These are phyloP conservation scores for Dissophora globulifera DNA, from an alignment of 192 early-diverging fungal genomes.

Conservation along the genomic window DNA sequence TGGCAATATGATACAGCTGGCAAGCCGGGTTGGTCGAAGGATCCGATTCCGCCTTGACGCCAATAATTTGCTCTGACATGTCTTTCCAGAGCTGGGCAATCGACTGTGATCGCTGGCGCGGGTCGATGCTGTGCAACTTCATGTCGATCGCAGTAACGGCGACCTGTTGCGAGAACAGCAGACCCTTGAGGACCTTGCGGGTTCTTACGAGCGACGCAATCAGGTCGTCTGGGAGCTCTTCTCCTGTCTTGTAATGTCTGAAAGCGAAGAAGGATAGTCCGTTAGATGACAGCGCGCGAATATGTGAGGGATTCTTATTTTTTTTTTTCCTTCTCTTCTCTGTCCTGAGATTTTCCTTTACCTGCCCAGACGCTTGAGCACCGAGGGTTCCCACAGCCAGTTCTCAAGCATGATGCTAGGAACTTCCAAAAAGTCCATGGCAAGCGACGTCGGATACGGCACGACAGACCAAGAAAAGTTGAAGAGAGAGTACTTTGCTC, in stretches of 20 bases:
- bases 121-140: slow-evolving; percentile 73
- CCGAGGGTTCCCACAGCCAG: slow-evolving; percentile 75
- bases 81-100: slow-evolving; percentile 55
- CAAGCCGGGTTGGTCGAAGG: slow-evolving; percentile 22
- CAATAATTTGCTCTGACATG: slow-evolving; percentile 54
- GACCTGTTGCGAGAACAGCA: slow-evolving; percentile 79
- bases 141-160: slow-evolving; percentile 85
- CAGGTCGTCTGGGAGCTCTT: slow-evolving; percentile 77
- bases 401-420: slow-evolving; percentile 94
- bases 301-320: too few species aligned
- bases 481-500: slow-evolving; percentile 65
- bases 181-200: slow-evolving; percentile 80
- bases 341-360: too few species aligned
- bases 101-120: slow-evolving; percentile 38
- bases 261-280: too few species aligned
- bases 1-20: slow-evolving; percentile 49
- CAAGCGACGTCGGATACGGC: slow-evolving; percentile 81
- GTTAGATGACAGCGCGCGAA: too few species aligned
- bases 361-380: slow-evolving; percentile 54
- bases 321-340: too few species aligned
- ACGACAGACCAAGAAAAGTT: slow-evolving; percentile 77
- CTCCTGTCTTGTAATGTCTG: slow-evolving; percentile 77
- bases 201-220: slow-evolving; percentile 74
- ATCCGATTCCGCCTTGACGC: slow-evolving; percentile 22
- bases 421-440: slow-evolving; percentile 90